Percentiles rank a stretch among this genome's conserved stretches.
Conservation (phyloP, 768 basidiomycete species). For the Kondoa malvinella region DNA sequence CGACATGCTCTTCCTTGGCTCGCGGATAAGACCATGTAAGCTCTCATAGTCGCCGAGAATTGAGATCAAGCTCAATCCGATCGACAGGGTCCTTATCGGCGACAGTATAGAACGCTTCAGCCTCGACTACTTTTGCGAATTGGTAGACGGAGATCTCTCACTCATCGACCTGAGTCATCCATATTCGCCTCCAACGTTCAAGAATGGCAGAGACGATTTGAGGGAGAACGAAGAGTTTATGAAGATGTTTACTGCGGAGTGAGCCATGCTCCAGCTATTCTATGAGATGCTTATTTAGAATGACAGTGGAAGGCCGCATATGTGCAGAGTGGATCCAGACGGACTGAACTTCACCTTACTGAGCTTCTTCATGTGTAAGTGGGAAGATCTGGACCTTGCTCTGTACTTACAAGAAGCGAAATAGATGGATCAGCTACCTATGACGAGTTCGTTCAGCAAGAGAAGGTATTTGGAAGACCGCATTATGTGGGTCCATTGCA, state of each 20-base stretch:
- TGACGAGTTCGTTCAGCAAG: slow-evolving; percentile 1
- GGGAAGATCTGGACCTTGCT: background rate
- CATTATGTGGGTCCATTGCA: slow-evolving; percentile 3
- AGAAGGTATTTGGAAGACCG: background rate
- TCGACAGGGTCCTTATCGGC: background rate
- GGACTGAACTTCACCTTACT: slow-evolving; percentile 2
- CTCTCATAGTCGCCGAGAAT: background rate
- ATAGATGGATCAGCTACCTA: background rate
- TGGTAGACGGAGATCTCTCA: background rate
- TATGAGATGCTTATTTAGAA: background rate
- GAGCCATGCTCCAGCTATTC: background rate
- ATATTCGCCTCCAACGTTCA: background rate
- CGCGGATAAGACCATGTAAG: background rate
- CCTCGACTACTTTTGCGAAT: slow-evolving; percentile 4
- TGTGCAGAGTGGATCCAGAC: background rate
- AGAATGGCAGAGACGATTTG: slow-evolving; percentile 1
- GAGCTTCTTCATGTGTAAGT: background rate
- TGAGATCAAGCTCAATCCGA: background rate
- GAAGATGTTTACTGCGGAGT: background rate
- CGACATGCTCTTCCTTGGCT: background rate
- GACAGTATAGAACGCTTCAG: slow-evolving; percentile 4
- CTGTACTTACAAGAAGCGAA: background rate
- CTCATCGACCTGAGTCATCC: slow-evolving; percentile 1
- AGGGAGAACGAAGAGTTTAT: background rate
- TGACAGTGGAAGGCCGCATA: background rate